Evolutionary conservation across 768 basidiomycete species (phyloP).

Genomic region (Gelatoporia subvermispora): DNA sequence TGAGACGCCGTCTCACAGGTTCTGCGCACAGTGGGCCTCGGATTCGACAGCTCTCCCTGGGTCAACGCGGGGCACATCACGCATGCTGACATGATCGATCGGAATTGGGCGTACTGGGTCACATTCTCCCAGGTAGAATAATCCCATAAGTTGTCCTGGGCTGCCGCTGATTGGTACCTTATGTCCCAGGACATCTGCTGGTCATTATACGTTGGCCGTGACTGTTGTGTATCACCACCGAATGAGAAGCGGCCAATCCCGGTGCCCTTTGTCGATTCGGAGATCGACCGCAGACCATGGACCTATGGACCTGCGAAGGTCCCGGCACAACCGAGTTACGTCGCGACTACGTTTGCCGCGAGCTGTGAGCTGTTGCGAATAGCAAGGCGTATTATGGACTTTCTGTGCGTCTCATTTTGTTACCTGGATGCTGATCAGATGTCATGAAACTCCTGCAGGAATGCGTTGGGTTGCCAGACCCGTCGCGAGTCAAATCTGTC

Average conservation of each 20-base stretch:
- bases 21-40: slow-evolving; percentile 44
- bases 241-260: slow-evolving; percentile 34
- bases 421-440: background rate
- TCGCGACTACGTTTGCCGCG: slow-evolving; percentile 38
- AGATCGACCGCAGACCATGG: slow-evolving; percentile 47
- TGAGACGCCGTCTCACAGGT: background rate
- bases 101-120: slow-evolving; percentile 58
- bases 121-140: slow-evolving; percentile 41
- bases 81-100: slow-evolving; percentile 48
- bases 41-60: slow-evolving; percentile 53
- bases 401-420: slow-evolving; percentile 37
- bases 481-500: slow-evolving; percentile 39
- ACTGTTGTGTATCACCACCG: slow-evolving; percentile 43
- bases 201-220: slow-evolving; percentile 63
- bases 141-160: background rate
- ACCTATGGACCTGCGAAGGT: slow-evolving; percentile 36
- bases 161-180: background rate
- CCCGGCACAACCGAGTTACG: slow-evolving; percentile 31
- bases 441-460: slow-evolving; percentile 25
- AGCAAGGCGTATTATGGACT: slow-evolving; percentile 47
- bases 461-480: slow-evolving; percentile 37
- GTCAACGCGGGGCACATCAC: slow-evolving; percentile 48
- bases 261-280: slow-evolving; percentile 43
- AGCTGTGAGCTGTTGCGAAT: slow-evolving; percentile 47
- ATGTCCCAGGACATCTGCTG: slow-evolving; percentile 56